Evolutionary conservation across 2,329 filamentous ascomycete species (phyloP), one percentile per base, ranked within the genome.

Genomic region (Pestalotiopsis sp.): DNA sequence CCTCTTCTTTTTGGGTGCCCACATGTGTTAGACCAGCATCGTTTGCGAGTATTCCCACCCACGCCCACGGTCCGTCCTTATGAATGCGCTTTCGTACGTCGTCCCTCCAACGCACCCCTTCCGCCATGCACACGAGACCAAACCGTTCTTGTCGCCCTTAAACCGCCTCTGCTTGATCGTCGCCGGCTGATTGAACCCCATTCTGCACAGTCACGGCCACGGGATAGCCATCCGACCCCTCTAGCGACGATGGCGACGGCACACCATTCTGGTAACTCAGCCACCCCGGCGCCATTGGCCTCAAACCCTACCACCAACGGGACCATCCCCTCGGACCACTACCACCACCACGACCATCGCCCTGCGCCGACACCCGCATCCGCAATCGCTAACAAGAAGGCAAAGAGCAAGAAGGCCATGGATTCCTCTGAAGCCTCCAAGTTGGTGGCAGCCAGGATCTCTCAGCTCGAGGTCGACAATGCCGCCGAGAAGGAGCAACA

Each of bases 401-500:
- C 85, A 67, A 97, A 97, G 83, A 89, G 86, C 73, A 97, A 97
- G 83, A 97, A 97, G 82, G 84, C 88, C 61, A 83, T 93, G 71
- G 94, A 97, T 78, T 92, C 93, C 22, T 93, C 89, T 74, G 96
- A 98, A 81, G 94, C 94, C 60, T 94, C 94, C 70, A 97, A 97
- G 81, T 87, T 98, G 71, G 88, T 99, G 64, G 92, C 94, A 70
- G 94, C 94, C 70, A 94, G 97, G 77, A 98, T 99, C 77, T 95
- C 94, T 24, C 96, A 98, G 82, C 84, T 99, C 68, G 96, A 99
- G 80, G 92, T 94, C 70, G 94, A 98, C 84, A 93, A 92, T 63
- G 94, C 94, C 11, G 93, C 94, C 68, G 94, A 97, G 78, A 97
- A 97, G 80, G 95, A 97, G 74, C 94, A 98, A 81, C 94, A 98